These are phyloP conservation scores for Starmerella stigmatis DNA, from an alignment of 805 yeast genomes.

Conservation along the genomic window DNA sequence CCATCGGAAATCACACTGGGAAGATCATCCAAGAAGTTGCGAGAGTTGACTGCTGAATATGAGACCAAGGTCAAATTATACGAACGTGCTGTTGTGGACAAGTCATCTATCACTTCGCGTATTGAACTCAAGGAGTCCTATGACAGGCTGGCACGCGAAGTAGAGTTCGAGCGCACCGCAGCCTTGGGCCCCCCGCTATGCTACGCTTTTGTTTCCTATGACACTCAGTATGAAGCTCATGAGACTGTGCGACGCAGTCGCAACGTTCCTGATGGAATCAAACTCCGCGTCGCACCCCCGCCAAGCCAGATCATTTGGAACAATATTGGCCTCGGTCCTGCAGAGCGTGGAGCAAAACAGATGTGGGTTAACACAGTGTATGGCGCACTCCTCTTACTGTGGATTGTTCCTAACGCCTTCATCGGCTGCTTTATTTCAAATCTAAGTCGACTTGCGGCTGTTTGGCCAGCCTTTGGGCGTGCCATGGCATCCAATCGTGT, in stretches of 20 bases:
- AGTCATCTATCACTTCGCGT: not conserved
- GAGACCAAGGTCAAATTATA: slow-evolving; percentile 18
- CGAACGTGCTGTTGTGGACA: not conserved
- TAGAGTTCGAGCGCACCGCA: slow-evolving; percentile 8
- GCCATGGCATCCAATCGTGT: slow-evolving; percentile 26
- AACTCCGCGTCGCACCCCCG: slow-evolving; percentile 27
- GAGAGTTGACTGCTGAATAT: slow-evolving; percentile 25
- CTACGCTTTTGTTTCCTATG: slow-evolving; percentile 32
- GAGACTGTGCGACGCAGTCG: slow-evolving; percentile 12
- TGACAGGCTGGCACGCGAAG: slow-evolving; percentile 20
- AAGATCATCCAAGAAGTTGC: slow-evolving; percentile 13
- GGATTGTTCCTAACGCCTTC: slow-evolving; percentile 35
- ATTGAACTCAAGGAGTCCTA: not conserved
- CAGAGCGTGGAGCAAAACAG: slow-evolving; percentile 28
- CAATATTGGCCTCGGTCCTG: slow-evolving; percentile 26
- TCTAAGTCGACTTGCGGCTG: slow-evolving; percentile 30
- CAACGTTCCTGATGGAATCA: slow-evolving; percentile 19
- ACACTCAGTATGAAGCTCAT: slow-evolving; percentile 3
- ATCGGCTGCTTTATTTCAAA: slow-evolving; percentile 34
- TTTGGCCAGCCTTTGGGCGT: slow-evolving; percentile 31
- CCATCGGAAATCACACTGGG: slow-evolving; percentile 5
- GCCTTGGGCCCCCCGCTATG: slow-evolving; percentile 12
- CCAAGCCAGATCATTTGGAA: slow-evolving; percentile 33
- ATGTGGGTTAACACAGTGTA: slow-evolving; percentile 30
- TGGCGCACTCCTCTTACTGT: slow-evolving; percentile 26